These are phyloP conservation scores for Gymnopus androsaceus DNA, from an alignment of 1,284 basidiomycete genomes.

Conservation along the genomic window DNA sequence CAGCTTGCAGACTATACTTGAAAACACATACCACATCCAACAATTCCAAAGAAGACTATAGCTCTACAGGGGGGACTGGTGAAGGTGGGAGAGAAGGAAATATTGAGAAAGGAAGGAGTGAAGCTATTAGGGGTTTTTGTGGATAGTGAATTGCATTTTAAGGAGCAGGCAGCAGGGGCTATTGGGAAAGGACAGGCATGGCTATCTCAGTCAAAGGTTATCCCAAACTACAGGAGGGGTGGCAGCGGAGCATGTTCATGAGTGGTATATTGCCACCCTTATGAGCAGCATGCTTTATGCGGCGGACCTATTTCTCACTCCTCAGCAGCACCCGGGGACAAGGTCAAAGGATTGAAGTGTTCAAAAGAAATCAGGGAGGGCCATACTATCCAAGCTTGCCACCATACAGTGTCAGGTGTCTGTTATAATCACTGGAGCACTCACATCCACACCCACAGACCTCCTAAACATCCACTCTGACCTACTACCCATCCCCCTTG, in stretches of 20 bases:
- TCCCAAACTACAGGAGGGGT: too few species aligned
- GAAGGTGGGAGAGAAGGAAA: not conserved
- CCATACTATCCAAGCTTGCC: too few species aligned
- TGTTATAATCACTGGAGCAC: slow-evolving; percentile 2
- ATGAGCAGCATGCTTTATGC: too few species aligned
- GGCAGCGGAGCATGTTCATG: too few species aligned
- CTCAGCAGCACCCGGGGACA: too few species aligned
- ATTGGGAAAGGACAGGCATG: slow-evolving; percentile 4
- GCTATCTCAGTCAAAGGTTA: not conserved
- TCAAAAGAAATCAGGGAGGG: too few species aligned
- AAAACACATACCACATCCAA: not conserved
- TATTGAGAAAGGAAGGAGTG: not conserved
- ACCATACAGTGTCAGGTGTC: slow-evolving; percentile 2
- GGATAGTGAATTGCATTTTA: not conserved
- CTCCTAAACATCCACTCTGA: slow-evolving; percentile 7
- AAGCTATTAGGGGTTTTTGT: not conserved
- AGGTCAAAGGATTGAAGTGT: too few species aligned
- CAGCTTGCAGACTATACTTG: not conserved
- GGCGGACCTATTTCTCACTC: too few species aligned
- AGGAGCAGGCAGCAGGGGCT: slow-evolving; percentile 7
- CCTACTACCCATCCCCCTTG: not conserved
- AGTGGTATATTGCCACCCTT: too few species aligned
- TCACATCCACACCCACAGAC: not conserved
- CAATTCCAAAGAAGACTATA: not conserved
- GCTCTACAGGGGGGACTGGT: not conserved